Conservation (phyloP, 805 yeast genomes). For the Candida rishiriensis region DNA sequence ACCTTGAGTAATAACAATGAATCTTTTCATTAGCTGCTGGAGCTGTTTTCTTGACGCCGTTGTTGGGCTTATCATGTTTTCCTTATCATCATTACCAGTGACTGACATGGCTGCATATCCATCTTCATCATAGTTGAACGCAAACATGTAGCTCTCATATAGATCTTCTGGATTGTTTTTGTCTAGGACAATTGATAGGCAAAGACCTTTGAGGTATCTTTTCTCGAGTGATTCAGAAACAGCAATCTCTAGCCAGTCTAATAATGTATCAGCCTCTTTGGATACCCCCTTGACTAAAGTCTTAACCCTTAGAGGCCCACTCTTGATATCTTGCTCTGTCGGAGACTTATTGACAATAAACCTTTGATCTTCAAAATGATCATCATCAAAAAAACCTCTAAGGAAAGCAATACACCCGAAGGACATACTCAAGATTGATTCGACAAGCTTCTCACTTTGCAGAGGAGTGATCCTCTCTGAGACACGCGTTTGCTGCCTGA, state of each 20-base stretch:
- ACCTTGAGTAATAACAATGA: conserved; percentile 50
- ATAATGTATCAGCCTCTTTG: conserved; percentile 41
- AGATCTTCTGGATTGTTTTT: conserved; percentile 38
- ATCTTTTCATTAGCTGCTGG: conserved; percentile 45
- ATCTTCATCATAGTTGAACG: conserved; percentile 37
- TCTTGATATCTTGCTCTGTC: conserved; percentile 10
- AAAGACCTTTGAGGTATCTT: conserved; percentile 40
- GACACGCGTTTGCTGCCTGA: conserved; percentile 7
- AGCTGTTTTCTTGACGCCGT: conserved; percentile 39
- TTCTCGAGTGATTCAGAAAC: conserved; percentile 40
- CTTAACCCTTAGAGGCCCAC: conserved; percentile 40
- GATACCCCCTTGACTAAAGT: conserved; percentile 43
- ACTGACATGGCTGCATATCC: conserved; percentile 14
- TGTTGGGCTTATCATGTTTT: conserved; percentile 15
- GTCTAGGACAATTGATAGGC: conserved; percentile 42
- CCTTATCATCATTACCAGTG: conserved; percentile 19
- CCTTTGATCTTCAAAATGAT: conserved; percentile 44
- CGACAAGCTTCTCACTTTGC: conserved; percentile 40
- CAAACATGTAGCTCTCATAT: conserved; percentile 48
- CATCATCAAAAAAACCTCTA: conserved; percentile 55
- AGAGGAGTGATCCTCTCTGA: conserved; percentile 18
- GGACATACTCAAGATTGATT: conserved; percentile 46
- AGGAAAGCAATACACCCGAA: conserved; percentile 55
- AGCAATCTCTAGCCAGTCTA: conserved; percentile 53
- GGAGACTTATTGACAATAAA: conserved; percentile 35